A percentile compares a stretch with the other conserved stretches of the same genome.
These are phyloP conservation scores for Alternaria angustiovoidea DNA, from an alignment of 2,329 filamentous ascomycete genomes.

Conservation along the genomic window DNA sequence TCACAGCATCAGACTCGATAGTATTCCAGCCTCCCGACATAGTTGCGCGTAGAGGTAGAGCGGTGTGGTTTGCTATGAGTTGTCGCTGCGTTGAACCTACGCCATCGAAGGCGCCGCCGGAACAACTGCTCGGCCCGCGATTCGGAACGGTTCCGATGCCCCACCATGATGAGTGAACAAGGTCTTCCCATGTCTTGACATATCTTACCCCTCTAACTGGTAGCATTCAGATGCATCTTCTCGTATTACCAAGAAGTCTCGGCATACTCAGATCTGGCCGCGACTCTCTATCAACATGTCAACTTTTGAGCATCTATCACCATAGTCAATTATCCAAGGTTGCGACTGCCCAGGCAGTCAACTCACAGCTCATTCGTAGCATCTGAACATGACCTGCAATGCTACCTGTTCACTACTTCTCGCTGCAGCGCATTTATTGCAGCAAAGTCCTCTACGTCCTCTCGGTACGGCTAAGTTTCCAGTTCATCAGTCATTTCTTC, in stretches of 20 bases:
- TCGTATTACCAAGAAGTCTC: neutral
- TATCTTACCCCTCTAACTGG: neutral
- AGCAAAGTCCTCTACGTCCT: too few species aligned
- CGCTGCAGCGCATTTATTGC: too few species aligned
- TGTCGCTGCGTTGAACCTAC: slow-evolving; percentile 19
- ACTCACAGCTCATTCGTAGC: neutral
- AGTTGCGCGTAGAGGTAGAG: neutral
- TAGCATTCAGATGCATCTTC: neutral
- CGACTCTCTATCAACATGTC: neutral
- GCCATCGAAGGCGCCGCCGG: slow-evolving; percentile 27
- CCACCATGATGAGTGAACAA: slow-evolving; percentile 1
- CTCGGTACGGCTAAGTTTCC: too few species aligned
- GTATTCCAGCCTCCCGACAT: slow-evolving; percentile 35
- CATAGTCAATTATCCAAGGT: neutral
- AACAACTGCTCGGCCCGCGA: slow-evolving; percentile 21
- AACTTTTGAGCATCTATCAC: neutral
- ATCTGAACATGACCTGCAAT: neutral
- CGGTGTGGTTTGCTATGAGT: slow-evolving; percentile 13
- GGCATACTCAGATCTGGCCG: neutral
- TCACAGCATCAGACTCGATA: slow-evolving; percentile 73
- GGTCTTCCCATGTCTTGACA: neutral
- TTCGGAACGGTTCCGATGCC: slow-evolving; percentile 29
- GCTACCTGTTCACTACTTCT: neutral
- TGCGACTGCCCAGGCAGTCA: neutral
- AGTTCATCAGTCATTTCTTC: too few species aligned